Percentiles rank a stretch among this genome's conserved stretches.
phyloP scores from a whole-genome alignment of 176 grass and related monocot species.

The Bonia amplexicaulis region DNA sequence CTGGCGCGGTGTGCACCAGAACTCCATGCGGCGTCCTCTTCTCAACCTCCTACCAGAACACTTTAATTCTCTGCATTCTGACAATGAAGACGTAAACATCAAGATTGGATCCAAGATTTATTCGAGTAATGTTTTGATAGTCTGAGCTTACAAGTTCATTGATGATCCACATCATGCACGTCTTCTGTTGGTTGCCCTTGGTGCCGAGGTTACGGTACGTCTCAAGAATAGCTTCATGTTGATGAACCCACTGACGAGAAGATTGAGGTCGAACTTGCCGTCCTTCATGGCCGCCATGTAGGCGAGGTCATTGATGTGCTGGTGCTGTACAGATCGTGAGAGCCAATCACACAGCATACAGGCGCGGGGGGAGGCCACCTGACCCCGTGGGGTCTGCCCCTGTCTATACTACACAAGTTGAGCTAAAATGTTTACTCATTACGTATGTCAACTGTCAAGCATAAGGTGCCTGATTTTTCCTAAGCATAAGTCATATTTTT shows the following conservation, averaged over 20 bases:
- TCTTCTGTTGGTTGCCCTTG: constrained; percentile 81
- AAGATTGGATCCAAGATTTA: neutral
- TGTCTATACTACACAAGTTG: neutral
- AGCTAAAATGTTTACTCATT: neutral
- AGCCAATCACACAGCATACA: constrained; percentile 50
- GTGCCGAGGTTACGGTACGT: constrained; percentile 69
- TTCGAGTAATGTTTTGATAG: neutral
- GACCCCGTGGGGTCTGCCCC: no score
- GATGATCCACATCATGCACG: constrained; percentile 97
- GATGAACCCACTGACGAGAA: constrained; percentile 89
- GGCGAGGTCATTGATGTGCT: constrained; percentile 90
- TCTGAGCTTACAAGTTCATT: constrained; percentile 70
- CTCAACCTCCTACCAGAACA: constrained; percentile 68
- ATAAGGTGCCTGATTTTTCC: neutral
- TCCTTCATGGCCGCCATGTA: constrained; percentile 83
- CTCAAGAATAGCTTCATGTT: constrained; percentile 77
- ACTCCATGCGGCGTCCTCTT: constrained; percentile 59
- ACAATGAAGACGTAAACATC: neutral
- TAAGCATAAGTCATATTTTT: neutral
- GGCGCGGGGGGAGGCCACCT: no score
- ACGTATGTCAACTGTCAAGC: neutral
- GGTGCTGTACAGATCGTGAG: constrained; percentile 84
- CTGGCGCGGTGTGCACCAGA: constrained; percentile 41
- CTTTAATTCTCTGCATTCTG: constrained; percentile 57
- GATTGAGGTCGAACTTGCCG: constrained; percentile 79